A percentile compares a stretch with the other conserved stretches of the same genome.
Evolutionary conservation across 331 rosid genomes (phyloP).

Genomic region (Erythrophleum ivorense): DNA sequence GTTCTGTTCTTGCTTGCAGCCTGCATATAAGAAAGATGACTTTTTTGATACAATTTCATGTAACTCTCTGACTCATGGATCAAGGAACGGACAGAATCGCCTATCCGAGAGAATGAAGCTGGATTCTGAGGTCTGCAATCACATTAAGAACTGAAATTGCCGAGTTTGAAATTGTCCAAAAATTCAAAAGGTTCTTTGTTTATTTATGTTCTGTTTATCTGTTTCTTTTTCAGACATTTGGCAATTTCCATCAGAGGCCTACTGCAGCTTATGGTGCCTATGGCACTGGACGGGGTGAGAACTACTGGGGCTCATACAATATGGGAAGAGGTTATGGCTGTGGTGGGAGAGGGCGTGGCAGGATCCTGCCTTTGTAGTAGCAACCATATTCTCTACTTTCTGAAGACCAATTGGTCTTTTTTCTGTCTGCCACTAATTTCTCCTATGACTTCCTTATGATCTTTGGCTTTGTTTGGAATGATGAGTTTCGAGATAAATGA

Average conservation of each 20-base stretch:
- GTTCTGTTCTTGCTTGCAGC: constrained; percentile 52
- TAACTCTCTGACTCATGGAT: constrained; percentile 44
- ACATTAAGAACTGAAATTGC: constrained; percentile 24
- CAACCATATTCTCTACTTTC: constrained; percentile 25
- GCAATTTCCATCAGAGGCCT: constrained; percentile 57
- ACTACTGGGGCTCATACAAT: constrained; percentile 48
- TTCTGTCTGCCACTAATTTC: constrained; percentile 24
- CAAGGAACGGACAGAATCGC: constrained; percentile 43
- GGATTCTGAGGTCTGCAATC: constrained; percentile 64
- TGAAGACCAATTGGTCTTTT: neutral
- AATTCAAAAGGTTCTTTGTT: constrained; percentile 14
- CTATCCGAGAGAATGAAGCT: constrained; percentile 48
- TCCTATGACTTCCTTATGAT: constrained; percentile 17
- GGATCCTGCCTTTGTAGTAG: constrained; percentile 50
- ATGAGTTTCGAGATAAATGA: constrained; percentile 25
- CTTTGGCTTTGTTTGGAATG: constrained; percentile 28
- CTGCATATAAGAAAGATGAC: constrained; percentile 78
- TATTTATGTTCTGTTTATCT: constrained; percentile 30
- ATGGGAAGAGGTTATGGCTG: constrained; percentile 63
- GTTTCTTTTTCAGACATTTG: constrained; percentile 63
- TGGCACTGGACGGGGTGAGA: constrained; percentile 56
- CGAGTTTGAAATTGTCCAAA: constrained; percentile 5
- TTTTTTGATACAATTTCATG: constrained; percentile 81
- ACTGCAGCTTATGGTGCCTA: constrained; percentile 47
- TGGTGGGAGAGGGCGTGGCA: constrained; percentile 58